Percentiles rank a stretch among this genome's conserved stretches.
phyloP scores from a whole-genome alignment of 2,329 filamentous ascomycete genomes.

The Madurella fahalii region DNA sequence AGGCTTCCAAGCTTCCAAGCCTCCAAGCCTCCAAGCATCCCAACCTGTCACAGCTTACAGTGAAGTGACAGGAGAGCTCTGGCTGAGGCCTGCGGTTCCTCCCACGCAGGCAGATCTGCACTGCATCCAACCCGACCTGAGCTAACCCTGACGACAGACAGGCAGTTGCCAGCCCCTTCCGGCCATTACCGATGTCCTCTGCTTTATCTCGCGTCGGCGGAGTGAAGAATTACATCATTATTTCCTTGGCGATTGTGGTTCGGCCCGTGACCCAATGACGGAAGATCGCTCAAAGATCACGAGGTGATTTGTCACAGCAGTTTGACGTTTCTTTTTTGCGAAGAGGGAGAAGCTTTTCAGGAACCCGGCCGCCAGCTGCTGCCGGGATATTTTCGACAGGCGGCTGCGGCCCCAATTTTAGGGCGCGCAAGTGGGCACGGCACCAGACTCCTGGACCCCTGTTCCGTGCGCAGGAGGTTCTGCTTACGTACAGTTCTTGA shows the following conservation, averaged over 20 bases:
- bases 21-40: background rate
- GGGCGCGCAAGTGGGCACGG: constrained; percentile 3
- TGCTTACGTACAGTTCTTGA: constrained; percentile 7
- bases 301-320: constrained; percentile 6
- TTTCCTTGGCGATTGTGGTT: background rate
- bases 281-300: constrained; percentile 24
- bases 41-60: background rate
- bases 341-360: background rate
- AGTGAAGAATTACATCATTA: constrained; percentile 9
- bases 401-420: background rate
- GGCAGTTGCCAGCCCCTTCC: background rate
- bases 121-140: background rate
- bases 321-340: background rate
- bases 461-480: constrained; percentile 13
- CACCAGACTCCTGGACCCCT: background rate
- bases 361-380: constrained; percentile 1
- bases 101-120: background rate
- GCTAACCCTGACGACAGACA: background rate
- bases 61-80: background rate
- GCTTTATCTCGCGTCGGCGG: background rate
- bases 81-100: no score
- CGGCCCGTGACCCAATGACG: constrained; percentile 22
- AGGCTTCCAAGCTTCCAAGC: background rate
- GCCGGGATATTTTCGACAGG: background rate
- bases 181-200: background rate